A percentile compares a stretch with the other conserved stretches of the same genome.
phyloP scores from a whole-genome alignment of 2,329 filamentous ascomycete species.

The Fusarium bulbicola region DNA sequence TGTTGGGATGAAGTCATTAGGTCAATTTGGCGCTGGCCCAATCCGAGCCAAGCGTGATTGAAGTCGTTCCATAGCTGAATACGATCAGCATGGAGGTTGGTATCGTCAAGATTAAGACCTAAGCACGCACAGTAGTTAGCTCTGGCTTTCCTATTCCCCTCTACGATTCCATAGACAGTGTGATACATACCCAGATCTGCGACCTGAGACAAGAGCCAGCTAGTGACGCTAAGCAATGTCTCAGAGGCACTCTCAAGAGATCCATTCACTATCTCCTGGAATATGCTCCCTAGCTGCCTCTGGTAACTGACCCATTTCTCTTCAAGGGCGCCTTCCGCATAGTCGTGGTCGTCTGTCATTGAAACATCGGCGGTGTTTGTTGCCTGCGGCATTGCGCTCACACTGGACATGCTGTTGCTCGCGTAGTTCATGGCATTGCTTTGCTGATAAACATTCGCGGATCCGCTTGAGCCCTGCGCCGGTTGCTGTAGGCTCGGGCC shows the following conservation, averaged over 20 bases:
- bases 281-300: slow-evolving; percentile 70
- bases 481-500: slow-evolving; percentile 63
- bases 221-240: slow-evolving; percentile 61
- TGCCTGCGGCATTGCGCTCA: slow-evolving; percentile 56
- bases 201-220: slow-evolving; percentile 66
- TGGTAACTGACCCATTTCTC: slow-evolving; percentile 76
- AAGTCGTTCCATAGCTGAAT: slow-evolving; percentile 93
- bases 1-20: slow-evolving; percentile 69
- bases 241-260: slow-evolving; percentile 61
- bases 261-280: slow-evolving; percentile 72
- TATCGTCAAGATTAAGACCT: slow-evolving; percentile 89
- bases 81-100: slow-evolving; percentile 76
- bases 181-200: slow-evolving; percentile 61
- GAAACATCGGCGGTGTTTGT: slow-evolving; percentile 54
- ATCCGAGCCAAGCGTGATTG: slow-evolving; percentile 88
- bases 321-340: slow-evolving; percentile 65
- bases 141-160: background rate
- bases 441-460: slow-evolving; percentile 72
- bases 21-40: slow-evolving; percentile 86
- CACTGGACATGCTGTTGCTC: slow-evolving; percentile 55
- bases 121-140: slow-evolving; percentile 34
- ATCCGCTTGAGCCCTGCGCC: slow-evolving; percentile 56
- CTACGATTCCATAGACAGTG: background rate
- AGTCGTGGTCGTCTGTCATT: slow-evolving; percentile 65
- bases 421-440: slow-evolving; percentile 65